phyloP scores from a whole-genome alignment of 2,329 filamentous ascomycete genomes.

The Bipolaris sorokiniana region DNA sequence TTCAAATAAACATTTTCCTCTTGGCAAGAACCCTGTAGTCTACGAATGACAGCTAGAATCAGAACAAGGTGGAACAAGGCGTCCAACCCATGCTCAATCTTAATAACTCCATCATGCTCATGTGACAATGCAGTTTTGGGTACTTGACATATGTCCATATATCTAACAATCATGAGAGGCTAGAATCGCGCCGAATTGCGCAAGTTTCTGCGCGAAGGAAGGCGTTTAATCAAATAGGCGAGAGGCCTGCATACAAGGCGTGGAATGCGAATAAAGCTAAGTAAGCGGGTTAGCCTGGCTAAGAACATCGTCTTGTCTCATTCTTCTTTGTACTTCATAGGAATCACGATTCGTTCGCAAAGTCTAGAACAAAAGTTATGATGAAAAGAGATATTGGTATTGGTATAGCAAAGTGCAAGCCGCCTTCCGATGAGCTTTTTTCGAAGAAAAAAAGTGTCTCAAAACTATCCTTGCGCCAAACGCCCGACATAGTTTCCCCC shows the following conservation, averaged over 20 bases:
- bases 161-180: neutral
- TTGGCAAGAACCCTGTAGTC: neutral
- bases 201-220: slow-evolving; percentile 12
- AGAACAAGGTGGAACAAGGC: neutral
- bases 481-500: slow-evolving; percentile 6
- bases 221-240: neutral
- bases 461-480: slow-evolving; percentile 1
- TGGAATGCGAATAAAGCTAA: neutral
- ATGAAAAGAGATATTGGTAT: neutral
- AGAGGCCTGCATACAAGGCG: slow-evolving; percentile 2
- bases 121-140: neutral
- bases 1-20: neutral
- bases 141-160: neutral
- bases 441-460: neutral
- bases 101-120: neutral
- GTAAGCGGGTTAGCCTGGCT: neutral
- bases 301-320: neutral
- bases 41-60: neutral
- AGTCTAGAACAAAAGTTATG: neutral
- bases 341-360: neutral
- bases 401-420: slow-evolving; percentile 5
- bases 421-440: slow-evolving; percentile 5
- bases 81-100: neutral
- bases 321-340: neutral
- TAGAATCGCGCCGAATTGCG: slow-evolving; percentile 14